Conservation (phyloP, 225 moss, liverwort and hornwort genomes). For the Rhytidiadelphus loreus region DNA sequence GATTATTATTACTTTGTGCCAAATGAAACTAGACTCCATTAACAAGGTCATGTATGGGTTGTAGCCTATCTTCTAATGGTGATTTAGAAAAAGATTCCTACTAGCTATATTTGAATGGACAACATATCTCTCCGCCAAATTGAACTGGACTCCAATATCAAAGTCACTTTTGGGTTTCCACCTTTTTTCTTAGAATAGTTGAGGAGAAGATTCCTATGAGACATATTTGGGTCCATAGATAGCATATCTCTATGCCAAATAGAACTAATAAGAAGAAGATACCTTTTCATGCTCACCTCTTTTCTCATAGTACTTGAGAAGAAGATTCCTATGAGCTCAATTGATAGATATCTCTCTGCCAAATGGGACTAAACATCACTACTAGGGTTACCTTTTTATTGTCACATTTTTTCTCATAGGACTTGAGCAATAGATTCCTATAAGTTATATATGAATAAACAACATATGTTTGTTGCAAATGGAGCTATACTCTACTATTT, state of each 20-base stretch:
- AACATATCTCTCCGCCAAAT: accelerated
- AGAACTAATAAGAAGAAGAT: too few relatives aligned
- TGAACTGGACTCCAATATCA: neutral
- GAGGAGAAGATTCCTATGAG: too few relatives aligned
- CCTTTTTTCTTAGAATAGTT: too few relatives aligned
- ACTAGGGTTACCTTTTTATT: neutral
- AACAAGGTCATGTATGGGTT: accelerated
- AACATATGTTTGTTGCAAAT: neutral
- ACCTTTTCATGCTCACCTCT: too few relatives aligned
- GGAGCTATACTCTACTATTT: accelerated
- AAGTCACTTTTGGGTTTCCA: too few relatives aligned
- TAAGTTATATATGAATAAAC: accelerated
- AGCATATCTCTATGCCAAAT: neutral
- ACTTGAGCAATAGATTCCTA: neutral
- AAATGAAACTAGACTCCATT: neutral
- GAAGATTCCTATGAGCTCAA: neutral
- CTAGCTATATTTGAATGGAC: neutral
- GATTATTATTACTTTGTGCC: neutral
- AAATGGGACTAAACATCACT: neutral
- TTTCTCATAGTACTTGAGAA: too few relatives aligned
- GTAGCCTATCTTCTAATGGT: neutral
- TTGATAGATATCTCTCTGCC: accelerated
- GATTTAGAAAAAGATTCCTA: neutral
- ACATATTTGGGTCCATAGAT: accelerated
- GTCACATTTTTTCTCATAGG: neutral